A percentile compares a stretch with the other conserved stretches of the same genome.
phyloP scores from a whole-genome alignment of 768 basidiomycete species.

The Guyanaporus albipodus region DNA sequence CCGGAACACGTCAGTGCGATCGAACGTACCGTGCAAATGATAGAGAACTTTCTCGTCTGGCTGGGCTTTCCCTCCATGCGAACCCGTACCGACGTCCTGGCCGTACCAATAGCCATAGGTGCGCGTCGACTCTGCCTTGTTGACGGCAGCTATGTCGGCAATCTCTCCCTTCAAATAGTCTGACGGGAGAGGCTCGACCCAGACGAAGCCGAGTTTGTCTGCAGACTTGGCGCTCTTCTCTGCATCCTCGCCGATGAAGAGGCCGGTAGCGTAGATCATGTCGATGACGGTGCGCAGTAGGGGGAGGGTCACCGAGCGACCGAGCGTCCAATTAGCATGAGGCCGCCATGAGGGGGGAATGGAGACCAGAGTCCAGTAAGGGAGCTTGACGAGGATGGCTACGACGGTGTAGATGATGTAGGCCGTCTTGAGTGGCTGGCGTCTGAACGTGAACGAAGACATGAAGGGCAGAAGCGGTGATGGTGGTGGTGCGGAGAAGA shows the following conservation, averaged over 20 bases:
- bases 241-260: slow-evolving; percentile 1
- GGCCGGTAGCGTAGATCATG: background rate
- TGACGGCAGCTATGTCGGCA: background rate
- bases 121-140: background rate
- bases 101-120: slow-evolving; percentile 6
- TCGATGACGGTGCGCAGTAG: background rate
- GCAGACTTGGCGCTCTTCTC: slow-evolving; percentile 4
- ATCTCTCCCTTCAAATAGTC: slow-evolving; percentile 2
- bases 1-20: no score
- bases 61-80: slow-evolving; percentile 3
- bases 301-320: background rate
- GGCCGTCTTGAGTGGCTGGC: background rate
- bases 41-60: slow-evolving; percentile 4
- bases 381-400: background rate
- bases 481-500: background rate
- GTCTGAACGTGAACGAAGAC: slow-evolving; percentile 3
- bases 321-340: background rate
- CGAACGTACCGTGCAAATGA: slow-evolving; percentile 1
- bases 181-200: slow-evolving; percentile 1
- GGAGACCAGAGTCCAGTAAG: background rate
- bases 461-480: no score
- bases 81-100: background rate
- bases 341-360: background rate
- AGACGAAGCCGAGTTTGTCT: background rate
- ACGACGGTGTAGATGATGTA: slow-evolving; percentile 1